Conservation (phyloP, 305 asterid species). For the Rubia tinctorum region DNA sequence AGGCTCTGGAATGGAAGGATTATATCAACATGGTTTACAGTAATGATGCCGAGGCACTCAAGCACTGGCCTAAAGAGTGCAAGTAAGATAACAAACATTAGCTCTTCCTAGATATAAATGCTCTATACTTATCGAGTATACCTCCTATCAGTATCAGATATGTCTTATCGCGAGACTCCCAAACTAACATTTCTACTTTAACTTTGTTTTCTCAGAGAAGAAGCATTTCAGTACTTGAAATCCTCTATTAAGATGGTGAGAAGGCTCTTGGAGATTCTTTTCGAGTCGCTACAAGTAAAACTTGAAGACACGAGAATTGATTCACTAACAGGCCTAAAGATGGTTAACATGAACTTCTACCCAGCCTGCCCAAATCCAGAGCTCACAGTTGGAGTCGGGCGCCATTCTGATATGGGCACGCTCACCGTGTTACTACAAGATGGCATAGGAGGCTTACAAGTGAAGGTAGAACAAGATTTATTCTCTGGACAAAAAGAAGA, state of each 20-base stretch:
- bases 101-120: neutral
- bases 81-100: conserved; percentile 18
- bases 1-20: conserved; percentile 45
- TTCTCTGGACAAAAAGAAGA: conserved; percentile 15
- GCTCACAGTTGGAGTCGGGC: conserved; percentile 35
- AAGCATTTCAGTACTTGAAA: conserved; percentile 30
- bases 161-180: neutral
- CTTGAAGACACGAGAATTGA: conserved; percentile 24
- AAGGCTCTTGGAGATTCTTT: conserved; percentile 27
- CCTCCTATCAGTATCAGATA: too few relatives aligned
- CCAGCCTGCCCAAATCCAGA: conserved; percentile 40
- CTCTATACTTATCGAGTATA: neutral
- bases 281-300: conserved; percentile 23
- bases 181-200: neutral
- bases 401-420: conserved; percentile 35
- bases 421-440: conserved; percentile 37
- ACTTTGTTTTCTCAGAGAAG: conserved; percentile 18
- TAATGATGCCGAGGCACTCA: conserved; percentile 31
- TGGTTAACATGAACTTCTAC: conserved; percentile 38
- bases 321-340: conserved; percentile 24
- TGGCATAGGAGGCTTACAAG: conserved; percentile 41
- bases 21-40: conserved; percentile 36
- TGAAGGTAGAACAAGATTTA: conserved; percentile 25
- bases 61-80: conserved; percentile 35
- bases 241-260: conserved; percentile 28